A percentile compares a stretch with the other conserved stretches of the same genome.
phyloP scores from a whole-genome alignment of 2,329 filamentous ascomycete species.

The Colletotrichum endophyticum region DNA sequence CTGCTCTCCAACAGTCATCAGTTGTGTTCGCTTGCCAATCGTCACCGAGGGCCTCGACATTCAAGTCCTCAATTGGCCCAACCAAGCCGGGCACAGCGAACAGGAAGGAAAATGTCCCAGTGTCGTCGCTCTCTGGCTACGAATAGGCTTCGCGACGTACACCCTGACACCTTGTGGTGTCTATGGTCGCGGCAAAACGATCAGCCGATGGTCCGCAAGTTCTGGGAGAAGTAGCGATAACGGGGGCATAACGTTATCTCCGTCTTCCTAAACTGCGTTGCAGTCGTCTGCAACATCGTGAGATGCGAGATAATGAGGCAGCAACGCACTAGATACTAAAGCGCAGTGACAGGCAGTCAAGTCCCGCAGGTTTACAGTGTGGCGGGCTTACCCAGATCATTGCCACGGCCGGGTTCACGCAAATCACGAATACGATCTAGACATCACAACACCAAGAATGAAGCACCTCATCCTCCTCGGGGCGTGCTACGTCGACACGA shows the following conservation, averaged over 20 bases:
- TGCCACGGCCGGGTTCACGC: neutral
- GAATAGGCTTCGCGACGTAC: neutral
- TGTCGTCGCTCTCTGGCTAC: neutral
- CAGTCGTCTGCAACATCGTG: neutral
- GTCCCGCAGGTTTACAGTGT: neutral
- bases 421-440: neutral
- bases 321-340: neutral
- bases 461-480: constrained; percentile 68
- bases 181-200: neutral
- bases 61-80: neutral
- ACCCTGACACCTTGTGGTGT: neutral
- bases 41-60: neutral
- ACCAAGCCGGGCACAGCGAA: neutral
- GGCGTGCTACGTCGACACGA: constrained; percentile 74
- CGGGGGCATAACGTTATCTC: neutral
- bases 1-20: neutral
- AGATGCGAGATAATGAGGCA: neutral
- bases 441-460: constrained; percentile 34
- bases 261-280: neutral
- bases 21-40: neutral
- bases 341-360: neutral
- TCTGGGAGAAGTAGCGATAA: neutral
- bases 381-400: neutral
- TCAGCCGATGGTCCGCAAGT: neutral
- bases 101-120: neutral